Evolutionary conservation across 352 stramenopile species (phyloP).

Genomic region (Salisapilia sapeloensis): DNA sequence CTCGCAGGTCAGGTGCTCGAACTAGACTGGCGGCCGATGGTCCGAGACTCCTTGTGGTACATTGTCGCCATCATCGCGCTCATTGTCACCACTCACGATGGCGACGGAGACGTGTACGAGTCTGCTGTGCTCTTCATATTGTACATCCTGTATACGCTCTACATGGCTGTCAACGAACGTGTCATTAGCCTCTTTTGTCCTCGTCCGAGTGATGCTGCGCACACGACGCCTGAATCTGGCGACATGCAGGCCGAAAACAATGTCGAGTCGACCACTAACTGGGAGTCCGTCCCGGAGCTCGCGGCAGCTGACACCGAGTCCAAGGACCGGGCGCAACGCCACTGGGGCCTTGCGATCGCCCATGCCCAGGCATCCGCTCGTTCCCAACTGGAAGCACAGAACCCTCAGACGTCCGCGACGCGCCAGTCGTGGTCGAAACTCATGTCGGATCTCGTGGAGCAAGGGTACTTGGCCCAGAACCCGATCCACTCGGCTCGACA

Average conservation of each 20-base stretch:
- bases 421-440: no score
- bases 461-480: no score
- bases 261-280: conserved; percentile 4
- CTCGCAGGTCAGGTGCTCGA: conserved; percentile 36
- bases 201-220: conserved; percentile 10
- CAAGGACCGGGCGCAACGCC: conserved; percentile 1
- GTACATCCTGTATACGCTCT: conserved; percentile 52
- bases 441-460: no score
- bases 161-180: conserved; percentile 52
- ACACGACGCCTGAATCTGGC: conserved; percentile 2
- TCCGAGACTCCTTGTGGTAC: conserved; percentile 75
- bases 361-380: no score
- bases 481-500: no score
- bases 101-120: conserved; percentile 30
- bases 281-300: conserved; percentile 4
- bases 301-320: conserved; percentile 2
- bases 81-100: conserved; percentile 38
- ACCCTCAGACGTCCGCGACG: no score
- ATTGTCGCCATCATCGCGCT: conserved; percentile 35
- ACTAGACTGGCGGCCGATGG: conserved; percentile 58
- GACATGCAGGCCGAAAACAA: conserved; percentile 6
- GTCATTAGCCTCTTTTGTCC: conserved; percentile 42
- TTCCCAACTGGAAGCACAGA: no score
- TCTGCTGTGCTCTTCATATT: conserved; percentile 46
- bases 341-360: no score